phyloP scores from a whole-genome alignment of 139 green algal species.

The Chlorella vulgaris region DNA sequence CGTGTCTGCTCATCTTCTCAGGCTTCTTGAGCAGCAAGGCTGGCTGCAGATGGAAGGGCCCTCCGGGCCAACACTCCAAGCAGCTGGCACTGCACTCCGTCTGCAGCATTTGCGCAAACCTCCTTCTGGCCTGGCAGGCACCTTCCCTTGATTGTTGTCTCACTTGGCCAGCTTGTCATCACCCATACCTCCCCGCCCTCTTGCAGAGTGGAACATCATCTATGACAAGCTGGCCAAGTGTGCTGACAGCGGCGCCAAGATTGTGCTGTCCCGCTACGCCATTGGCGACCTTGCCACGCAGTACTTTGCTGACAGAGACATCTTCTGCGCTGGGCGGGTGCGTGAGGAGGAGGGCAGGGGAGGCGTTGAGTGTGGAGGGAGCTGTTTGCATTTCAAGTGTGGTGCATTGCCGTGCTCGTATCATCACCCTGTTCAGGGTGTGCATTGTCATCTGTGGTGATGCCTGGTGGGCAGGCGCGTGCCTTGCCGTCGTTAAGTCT shows the following conservation, averaged over 20 bases:
- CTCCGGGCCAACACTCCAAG: too few species aligned
- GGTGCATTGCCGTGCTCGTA: too few species aligned
- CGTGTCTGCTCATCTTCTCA: neutral
- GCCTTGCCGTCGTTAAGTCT: neutral
- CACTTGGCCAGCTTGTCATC: neutral
- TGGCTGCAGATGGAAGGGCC: too few species aligned
- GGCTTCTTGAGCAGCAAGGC: neutral
- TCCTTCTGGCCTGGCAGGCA: too few species aligned
- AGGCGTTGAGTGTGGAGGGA: too few species aligned
- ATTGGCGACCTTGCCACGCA: constrained; percentile 97
- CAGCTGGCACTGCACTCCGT: neutral
- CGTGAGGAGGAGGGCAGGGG: too few species aligned
- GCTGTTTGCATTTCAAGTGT: too few species aligned
- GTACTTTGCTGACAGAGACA: constrained; percentile 97
- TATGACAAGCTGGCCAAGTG: constrained; percentile 98
- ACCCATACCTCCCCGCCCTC: neutral
- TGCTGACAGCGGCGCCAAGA: constrained; percentile 83
- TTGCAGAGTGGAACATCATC: constrained; percentile 99
- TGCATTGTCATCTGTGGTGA: too few species aligned
- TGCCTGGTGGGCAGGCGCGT: neutral
- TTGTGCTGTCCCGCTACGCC: constrained; percentile 90
- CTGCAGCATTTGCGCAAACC: too few species aligned
- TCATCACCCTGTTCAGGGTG: too few species aligned
- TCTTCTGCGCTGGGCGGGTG: constrained; percentile 97
- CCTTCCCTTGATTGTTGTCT: too few species aligned